These are phyloP conservation scores for California macrophylla DNA, from an alignment of 441 rosid species.

Conservation along the genomic window DNA sequence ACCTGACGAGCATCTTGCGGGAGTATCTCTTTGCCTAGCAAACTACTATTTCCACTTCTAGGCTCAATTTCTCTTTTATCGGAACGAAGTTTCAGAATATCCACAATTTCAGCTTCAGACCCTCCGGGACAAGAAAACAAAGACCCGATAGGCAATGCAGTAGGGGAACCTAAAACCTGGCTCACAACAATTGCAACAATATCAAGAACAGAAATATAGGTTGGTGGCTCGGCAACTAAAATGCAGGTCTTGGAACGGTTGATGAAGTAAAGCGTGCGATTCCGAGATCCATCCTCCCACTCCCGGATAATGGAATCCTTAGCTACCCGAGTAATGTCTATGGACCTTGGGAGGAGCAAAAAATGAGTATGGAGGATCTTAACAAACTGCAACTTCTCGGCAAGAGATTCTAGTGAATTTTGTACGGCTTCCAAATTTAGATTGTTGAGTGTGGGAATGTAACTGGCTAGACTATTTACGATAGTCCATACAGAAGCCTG, in stretches of 20 bases:
- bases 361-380: constrained; percentile 61
- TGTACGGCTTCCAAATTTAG: constrained; percentile 37
- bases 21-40: constrained; percentile 65
- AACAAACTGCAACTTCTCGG: constrained; percentile 69
- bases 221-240: constrained; percentile 81
- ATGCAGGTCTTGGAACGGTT: constrained; percentile 43
- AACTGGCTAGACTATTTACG: constrained; percentile 33
- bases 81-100: constrained; percentile 49
- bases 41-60: constrained; percentile 29
- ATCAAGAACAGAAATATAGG: constrained; percentile 61
- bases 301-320: constrained; percentile 53
- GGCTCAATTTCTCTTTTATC: constrained; percentile 43
- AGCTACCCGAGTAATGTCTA: constrained; percentile 52
- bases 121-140: constrained; percentile 74
- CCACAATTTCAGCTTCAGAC: constrained; percentile 53
- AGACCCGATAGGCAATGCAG: constrained; percentile 65
- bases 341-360: constrained; percentile 55
- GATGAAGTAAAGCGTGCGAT: constrained; percentile 62
- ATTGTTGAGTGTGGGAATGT: constrained; percentile 28
- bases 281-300: constrained; percentile 55
- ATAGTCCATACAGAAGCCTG: constrained; percentile 67
- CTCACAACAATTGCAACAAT: constrained; percentile 72
- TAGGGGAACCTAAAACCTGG: constrained; percentile 68
- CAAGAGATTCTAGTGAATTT: constrained; percentile 44
- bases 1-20: constrained; percentile 81